These are phyloP conservation scores for Vitis labrusca DNA, from an alignment of 164 flowering plant species.

Conservation along the genomic window DNA sequence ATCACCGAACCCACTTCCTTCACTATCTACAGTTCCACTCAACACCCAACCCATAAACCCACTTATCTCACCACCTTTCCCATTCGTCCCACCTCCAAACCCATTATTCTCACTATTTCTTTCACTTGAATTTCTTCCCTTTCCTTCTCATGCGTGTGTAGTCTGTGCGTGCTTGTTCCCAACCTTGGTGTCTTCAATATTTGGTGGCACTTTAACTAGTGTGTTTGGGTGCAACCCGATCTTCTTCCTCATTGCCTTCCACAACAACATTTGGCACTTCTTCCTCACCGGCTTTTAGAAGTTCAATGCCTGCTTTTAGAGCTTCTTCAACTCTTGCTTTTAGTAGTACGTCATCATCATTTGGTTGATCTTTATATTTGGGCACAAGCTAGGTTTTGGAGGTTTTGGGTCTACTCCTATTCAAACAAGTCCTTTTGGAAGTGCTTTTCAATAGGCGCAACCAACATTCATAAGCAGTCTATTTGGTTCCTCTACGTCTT, in stretches of 20 bases:
- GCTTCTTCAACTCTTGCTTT: slow-evolving; percentile 75
- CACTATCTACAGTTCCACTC: no score
- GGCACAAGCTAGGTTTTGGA: slow-evolving; percentile 86
- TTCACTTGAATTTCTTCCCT: no score
- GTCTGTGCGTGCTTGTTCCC: no score
- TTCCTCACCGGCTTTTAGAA: slow-evolving; percentile 72
- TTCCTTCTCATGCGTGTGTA: no score
- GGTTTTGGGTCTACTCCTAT: slow-evolving; percentile 76
- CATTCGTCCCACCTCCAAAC: no score
- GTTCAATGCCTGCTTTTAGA: slow-evolving; percentile 65
- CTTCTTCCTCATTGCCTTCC: slow-evolving; percentile 69
- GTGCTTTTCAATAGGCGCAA: slow-evolving; percentile 77
- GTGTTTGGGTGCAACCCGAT: slow-evolving; percentile 73
- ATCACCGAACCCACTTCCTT: no score
- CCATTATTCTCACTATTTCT: no score
- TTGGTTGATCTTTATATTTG: slow-evolving; percentile 62
- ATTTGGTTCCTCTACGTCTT: slow-evolving; percentile 70
- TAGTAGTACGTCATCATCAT: slow-evolving; percentile 62
- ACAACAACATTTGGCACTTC: slow-evolving; percentile 79
- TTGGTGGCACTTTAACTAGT: slow-evolving; percentile 93
- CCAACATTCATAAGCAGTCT: slow-evolving; percentile 74
- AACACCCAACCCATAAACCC: no score
- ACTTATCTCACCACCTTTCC: no score
- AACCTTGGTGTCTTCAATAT: slow-evolving; percentile 36
- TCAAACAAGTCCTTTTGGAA: slow-evolving; percentile 87